A percentile compares a stretch with the other conserved stretches of the same genome.
Evolutionary conservation across 2,329 filamentous ascomycete genomes (phyloP).

Genomic region (Fusarium aywerte): DNA sequence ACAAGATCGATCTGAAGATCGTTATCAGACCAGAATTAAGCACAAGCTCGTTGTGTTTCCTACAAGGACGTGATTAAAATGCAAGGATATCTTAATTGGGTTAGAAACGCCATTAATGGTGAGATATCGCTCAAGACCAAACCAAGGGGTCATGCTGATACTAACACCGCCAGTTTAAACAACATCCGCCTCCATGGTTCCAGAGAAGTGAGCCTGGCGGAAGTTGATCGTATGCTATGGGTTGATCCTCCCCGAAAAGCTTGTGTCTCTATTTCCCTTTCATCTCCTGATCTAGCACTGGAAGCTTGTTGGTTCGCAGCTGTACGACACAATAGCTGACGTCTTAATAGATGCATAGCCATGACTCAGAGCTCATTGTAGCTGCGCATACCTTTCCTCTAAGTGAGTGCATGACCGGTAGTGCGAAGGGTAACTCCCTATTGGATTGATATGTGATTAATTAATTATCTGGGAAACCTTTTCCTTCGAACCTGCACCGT

Average conservation of each 20-base stretch:
- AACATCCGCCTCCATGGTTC: slow-evolving; percentile 34
- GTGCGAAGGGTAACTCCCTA: slow-evolving; percentile 37
- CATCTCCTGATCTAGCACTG: slow-evolving; percentile 27
- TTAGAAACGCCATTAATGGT: slow-evolving; percentile 26
- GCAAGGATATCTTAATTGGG: slow-evolving; percentile 40
- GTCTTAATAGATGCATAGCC: slow-evolving; percentile 34
- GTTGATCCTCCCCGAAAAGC: neutral
- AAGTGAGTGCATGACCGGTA: slow-evolving; percentile 37
- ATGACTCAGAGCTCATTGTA: slow-evolving; percentile 39
- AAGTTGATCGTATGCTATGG: slow-evolving; percentile 38
- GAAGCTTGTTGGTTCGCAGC: slow-evolving; percentile 33
- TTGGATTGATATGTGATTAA: slow-evolving; percentile 30
- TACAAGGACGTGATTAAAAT: slow-evolving; percentile 33
- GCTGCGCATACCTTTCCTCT: slow-evolving; percentile 17
- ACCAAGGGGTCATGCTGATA: slow-evolving; percentile 31
- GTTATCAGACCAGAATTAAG: slow-evolving; percentile 39
- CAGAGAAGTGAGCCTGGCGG: slow-evolving; percentile 41
- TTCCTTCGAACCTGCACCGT: slow-evolving; percentile 19
- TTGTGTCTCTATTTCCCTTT: slow-evolving; percentile 6
- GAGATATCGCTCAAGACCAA: slow-evolving; percentile 25
- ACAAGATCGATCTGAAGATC: slow-evolving; percentile 27
- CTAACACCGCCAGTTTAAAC: slow-evolving; percentile 17
- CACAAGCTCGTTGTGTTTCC: slow-evolving; percentile 36
- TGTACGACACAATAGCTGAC: slow-evolving; percentile 39
- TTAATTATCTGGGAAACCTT: slow-evolving; percentile 29